Base-by-base conservation (phyloP, 2,329 filamentous ascomycete genomes). In the Ramularia collo-cygni region DNA sequence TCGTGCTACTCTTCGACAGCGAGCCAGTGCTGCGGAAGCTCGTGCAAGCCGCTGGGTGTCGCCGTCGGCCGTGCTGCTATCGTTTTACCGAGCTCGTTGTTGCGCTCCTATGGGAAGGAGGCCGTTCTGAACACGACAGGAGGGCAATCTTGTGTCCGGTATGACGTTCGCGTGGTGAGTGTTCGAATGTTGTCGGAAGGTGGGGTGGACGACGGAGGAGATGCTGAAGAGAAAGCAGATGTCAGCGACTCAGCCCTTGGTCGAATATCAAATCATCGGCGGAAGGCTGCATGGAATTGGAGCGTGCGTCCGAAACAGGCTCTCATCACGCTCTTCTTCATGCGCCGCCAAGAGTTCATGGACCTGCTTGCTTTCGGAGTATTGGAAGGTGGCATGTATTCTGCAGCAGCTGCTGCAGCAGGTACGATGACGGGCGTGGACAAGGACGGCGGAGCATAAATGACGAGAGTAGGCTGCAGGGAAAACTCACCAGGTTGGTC, bases 211-310 rank as follows among this genome's bases (percentile, higher is more conserved):
- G n/a, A n/a, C 32, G 28, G 38, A 40, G 44, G 44, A 34, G 42
- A 42, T 40, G 39, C 42, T 40, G 43, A 35, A 36, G 34, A 40
- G 36, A 35, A 36, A 44, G 31, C 35, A 31, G 26, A 28, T 32
- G 49, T 49, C 38, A 50, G 46, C 42, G 28, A 34, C 29, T 21
- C 21, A 34, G 12, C 35, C 21, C 28, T 37, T 19, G 35, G 28
- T 13, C 31, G 26, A 35, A 52, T 47, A 41, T 45, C 46, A 50
- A 50, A 52, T 52, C 34, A 44, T 39, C 24, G 31, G 35, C 46
- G 49, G 49, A 35, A 46, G 43, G 40, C 36, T 52, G 49, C 49
- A 52, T 41, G 15, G n/a, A 35, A 32, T 39, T 43, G 41, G n/a
- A 43, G 35, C 38, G 35, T 31, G 35, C 35, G 28, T 38, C 35